Base-by-base conservation (phyloP, 305 asterid genomes). In the Fraxinus velutina region DNA sequence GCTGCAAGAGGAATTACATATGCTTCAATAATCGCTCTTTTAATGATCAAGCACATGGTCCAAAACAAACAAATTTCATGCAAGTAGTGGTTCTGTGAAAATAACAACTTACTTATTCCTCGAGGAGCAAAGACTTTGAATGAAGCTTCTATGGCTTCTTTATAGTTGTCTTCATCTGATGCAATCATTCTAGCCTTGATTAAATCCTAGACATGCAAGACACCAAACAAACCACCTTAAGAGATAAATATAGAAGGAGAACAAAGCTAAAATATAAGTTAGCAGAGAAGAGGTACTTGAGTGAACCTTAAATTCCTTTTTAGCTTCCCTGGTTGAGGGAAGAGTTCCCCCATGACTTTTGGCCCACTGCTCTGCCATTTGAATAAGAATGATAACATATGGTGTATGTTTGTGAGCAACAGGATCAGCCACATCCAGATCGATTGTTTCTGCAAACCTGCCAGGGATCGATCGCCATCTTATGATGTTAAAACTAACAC, bases 101-200 rank as follows among this genome's bases (percentile, higher is more conserved):
- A 79, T 62, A 27, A n/a, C 62, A 22, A 89, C 97, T 91, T 91
- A 95, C 99, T 93, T 79, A 94, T 92, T 88, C 99, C 99, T 89
- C 76, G 89, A 80, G 97, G 91, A 82, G 96, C 88, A 87, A 92
- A 95, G 60, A 95, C 92, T 88, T 95, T 93, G 86, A 88, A 93
- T 78, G 98, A 92, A 84, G 97, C 97, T 76, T 94, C 97, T 27
- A 92, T 88, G 78, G 99, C 99, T 90, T 95, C 99, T 85, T 89
- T 95, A 86, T 92, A 95, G 86, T 95, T 95, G 86, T 94, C 99
- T 87, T 95, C 99, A 86, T 95, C 99, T 7, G 84, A 70, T 79
- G 94, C 90, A 83, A 85, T 89, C 97, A 89, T 93, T 88, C 87
- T 93, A 84, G 91, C 83, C 92, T 92, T 95, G 83, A 95, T 87